Evolutionary conservation across 768 basidiomycete species (phyloP), one percentile per base, ranked within the genome.

Genomic region (Ramaria rubella): DNA sequence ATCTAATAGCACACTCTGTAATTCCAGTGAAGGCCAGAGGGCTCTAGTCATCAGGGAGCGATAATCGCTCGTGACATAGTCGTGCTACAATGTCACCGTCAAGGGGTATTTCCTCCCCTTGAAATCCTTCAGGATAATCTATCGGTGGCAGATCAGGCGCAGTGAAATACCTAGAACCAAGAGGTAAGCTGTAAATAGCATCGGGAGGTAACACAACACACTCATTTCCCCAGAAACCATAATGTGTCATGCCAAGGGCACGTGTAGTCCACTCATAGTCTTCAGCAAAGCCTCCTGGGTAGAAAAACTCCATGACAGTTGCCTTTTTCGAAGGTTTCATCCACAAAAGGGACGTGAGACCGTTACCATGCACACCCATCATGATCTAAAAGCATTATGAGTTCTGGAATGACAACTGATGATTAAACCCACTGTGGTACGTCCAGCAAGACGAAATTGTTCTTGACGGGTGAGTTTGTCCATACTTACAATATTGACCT

Each of bases 291-390:
- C 92, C 91, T 40, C 77, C 77, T 0, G 86, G 86, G 69, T 77
- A 90, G 69, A 93, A 94, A 71, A 96, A 93, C 65, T 96, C 94
- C 65, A 95, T 90, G 30, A 96, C 91, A 0, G 94, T 92, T 30
- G 90, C 80, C 17, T 85, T 77, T 5, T 84, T 83, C 3, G 80
- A 81, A 1, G 90, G 87, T 23, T 87, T 85, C 94, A 95, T 96
- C 93, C 92, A 96, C 4, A 96, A 67, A 0, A 94, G 77, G 27
- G 90, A 79, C 0, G 92, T 94, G 36, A 96, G 68, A 30, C 90
- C 94, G 65, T 96, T 95, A 9, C 94, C 93, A 63, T 95, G 93
- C 15, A 95, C 87, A 57, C 93, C 93, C 80, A 94, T 86, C 85
- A 95, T 80, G 64, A 95, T 90, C 93, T 95, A 59, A 5, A 27